phyloP scores from a whole-genome alignment of 1,284 basidiomycete genomes.

The Malassezia arunalokei region DNA sequence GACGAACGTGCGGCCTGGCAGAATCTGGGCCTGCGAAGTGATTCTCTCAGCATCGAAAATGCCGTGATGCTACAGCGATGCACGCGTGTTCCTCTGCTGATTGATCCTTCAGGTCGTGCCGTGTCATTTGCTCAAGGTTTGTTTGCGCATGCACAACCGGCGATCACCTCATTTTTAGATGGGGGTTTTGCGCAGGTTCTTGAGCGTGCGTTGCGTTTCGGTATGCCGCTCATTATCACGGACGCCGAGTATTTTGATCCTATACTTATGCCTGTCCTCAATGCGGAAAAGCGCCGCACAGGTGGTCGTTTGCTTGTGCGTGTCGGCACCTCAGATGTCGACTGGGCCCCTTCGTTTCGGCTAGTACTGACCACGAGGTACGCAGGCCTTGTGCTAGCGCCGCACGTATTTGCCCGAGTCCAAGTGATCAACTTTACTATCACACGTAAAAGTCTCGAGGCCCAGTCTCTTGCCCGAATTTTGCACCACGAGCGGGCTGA shows the following conservation, averaged over 20 bases:
- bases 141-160: constrained; percentile 90
- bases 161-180: constrained; percentile 94
- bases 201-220: constrained; percentile 96
- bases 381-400: constrained; percentile 91
- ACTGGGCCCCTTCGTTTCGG: constrained; percentile 88
- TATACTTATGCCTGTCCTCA: constrained; percentile 91
- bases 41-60: constrained; percentile 92
- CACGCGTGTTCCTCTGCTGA: constrained; percentile 93
- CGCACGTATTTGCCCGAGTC: constrained; percentile 95
- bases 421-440: constrained; percentile 99
- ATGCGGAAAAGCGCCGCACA: constrained; percentile 74
- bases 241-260: constrained; percentile 97
- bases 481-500: constrained; percentile 93
- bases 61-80: constrained; percentile 92
- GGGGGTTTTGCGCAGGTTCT: constrained; percentile 96
- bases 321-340: constrained; percentile 95
- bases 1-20: constrained; percentile 95
- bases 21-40: constrained; percentile 72
- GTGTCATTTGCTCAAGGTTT: constrained; percentile 86
- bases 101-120: constrained; percentile 98
- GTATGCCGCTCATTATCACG: constrained; percentile 90
- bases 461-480: constrained; percentile 92
- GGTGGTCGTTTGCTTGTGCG: constrained; percentile 96
- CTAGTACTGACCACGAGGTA: constrained; percentile 98
- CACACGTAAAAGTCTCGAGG: constrained; percentile 94